phyloP scores from a whole-genome alignment of 2,329 filamentous ascomycete species.

The Arachnomyces sp. region DNA sequence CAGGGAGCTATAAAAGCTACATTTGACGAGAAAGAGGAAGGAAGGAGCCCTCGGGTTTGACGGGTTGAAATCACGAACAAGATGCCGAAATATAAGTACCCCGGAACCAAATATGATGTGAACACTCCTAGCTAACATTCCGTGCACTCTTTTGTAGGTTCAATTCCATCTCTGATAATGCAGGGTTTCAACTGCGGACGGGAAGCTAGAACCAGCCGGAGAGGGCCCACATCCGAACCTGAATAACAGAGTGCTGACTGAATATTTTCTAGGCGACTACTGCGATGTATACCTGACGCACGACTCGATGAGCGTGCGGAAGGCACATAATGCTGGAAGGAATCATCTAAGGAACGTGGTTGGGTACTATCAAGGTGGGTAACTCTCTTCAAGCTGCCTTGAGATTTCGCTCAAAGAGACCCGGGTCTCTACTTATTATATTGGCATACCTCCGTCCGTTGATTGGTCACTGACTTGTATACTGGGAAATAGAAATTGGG shows the following conservation, averaged over 20 bases:
- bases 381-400: slow-evolving; percentile 1
- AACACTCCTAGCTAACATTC: slow-evolving; percentile 29
- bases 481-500: slow-evolving; percentile 64
- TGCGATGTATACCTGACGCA: slow-evolving; percentile 99
- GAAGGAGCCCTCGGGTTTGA: neutral
- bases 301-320: slow-evolving; percentile 99
- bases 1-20: no score
- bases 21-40: neutral
- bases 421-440: neutral
- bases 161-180: slow-evolving; percentile 1
- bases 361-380: slow-evolving; percentile 90
- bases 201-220: slow-evolving; percentile 6
- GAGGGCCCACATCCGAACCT: slow-evolving; percentile 1
- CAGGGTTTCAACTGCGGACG: slow-evolving; percentile 6
- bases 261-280: slow-evolving; percentile 62
- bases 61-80: slow-evolving; percentile 30
- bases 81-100: slow-evolving; percentile 79
- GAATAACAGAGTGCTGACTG: slow-evolving; percentile 13
- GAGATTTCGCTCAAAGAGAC: no score
- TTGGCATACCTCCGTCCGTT: neutral
- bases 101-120: slow-evolving; percentile 1
- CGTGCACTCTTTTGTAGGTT: slow-evolving; percentile 62
- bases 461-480: slow-evolving; percentile 1
- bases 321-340: slow-evolving; percentile 92
- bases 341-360: slow-evolving; percentile 97